Conservation (phyloP, 805 yeast species). For the Tetrapisispora taiwanensis region DNA sequence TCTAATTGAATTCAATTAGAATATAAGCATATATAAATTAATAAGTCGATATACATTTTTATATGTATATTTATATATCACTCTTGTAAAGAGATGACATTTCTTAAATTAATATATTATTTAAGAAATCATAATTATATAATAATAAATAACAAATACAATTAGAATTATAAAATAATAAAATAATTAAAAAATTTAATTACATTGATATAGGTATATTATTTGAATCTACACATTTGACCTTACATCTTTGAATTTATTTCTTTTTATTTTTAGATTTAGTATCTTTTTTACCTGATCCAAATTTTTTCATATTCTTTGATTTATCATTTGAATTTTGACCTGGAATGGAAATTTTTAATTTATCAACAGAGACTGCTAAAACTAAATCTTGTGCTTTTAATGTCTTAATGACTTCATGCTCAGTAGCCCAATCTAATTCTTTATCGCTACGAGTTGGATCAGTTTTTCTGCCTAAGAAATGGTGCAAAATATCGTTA, state of each 20-base stretch:
- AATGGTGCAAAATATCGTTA: slow-evolving; percentile 52
- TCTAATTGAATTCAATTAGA: too few species aligned
- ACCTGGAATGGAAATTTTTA: slow-evolving; percentile 55
- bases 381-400: slow-evolving; percentile 61
- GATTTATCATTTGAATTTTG: slow-evolving; percentile 21
- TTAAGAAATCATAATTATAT: too few species aligned
- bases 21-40: too few species aligned
- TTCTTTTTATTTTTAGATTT: slow-evolving; percentile 5
- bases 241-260: not conserved
- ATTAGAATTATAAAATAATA: too few species aligned
- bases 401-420: slow-evolving; percentile 42
- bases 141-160: too few species aligned
- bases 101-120: too few species aligned
- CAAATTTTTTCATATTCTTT: slow-evolving; percentile 9
- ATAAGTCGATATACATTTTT: too few species aligned
- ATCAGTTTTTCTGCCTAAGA: slow-evolving; percentile 43
- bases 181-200: too few species aligned
- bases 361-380: slow-evolving; percentile 58
- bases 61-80: too few species aligned
- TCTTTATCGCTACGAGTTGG: slow-evolving; percentile 35
- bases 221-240: not conserved
- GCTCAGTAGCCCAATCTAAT: slow-evolving; percentile 62
- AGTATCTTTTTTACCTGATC: not conserved
- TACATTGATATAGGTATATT: too few species aligned
- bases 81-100: too few species aligned